Percentiles rank a stretch among this genome's conserved stretches.
These are phyloP conservation scores for Sphaerobolus stellatus DNA, from an alignment of 1,284 basidiomycete species.

Conservation along the genomic window DNA sequence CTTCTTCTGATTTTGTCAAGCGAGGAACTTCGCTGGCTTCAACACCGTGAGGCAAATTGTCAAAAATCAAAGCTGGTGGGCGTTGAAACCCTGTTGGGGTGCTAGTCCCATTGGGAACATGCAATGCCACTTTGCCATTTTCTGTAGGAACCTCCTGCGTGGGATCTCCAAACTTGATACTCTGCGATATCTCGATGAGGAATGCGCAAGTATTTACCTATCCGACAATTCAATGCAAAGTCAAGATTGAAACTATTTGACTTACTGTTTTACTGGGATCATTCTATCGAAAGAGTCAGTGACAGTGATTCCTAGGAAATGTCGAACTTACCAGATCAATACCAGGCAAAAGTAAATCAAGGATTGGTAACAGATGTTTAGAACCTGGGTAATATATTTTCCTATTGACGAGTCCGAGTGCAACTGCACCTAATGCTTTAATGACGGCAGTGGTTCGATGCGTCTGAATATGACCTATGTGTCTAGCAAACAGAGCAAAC, in stretches of 20 bases:
- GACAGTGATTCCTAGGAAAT: not conserved
- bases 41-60: conserved; percentile 24
- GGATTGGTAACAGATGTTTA: conserved; percentile 78
- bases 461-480: conserved; percentile 47
- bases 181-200: conserved; percentile 76
- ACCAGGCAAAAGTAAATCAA: conserved; percentile 85
- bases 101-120: conserved; percentile 8
- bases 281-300: conserved; percentile 51
- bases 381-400: conserved; percentile 77
- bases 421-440: conserved; percentile 79
- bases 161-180: conserved; percentile 80
- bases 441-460: conserved; percentile 85
- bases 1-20: conserved; percentile 57
- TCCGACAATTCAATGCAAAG: not conserved
- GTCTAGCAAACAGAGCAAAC: not conserved
- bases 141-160: conserved; percentile 37
- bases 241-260: conserved; percentile 4
- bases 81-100: conserved; percentile 12
- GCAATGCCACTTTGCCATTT: conserved; percentile 10
- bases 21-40: conserved; percentile 36
- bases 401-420: conserved; percentile 76
- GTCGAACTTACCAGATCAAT: conserved; percentile 62
- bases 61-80: conserved; percentile 3
- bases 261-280: conserved; percentile 87
- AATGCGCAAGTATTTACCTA: conserved; percentile 75